Evolutionary conservation across 78 protist species (phyloP).

Genomic region (Speleostelium caveatum): DNA sequence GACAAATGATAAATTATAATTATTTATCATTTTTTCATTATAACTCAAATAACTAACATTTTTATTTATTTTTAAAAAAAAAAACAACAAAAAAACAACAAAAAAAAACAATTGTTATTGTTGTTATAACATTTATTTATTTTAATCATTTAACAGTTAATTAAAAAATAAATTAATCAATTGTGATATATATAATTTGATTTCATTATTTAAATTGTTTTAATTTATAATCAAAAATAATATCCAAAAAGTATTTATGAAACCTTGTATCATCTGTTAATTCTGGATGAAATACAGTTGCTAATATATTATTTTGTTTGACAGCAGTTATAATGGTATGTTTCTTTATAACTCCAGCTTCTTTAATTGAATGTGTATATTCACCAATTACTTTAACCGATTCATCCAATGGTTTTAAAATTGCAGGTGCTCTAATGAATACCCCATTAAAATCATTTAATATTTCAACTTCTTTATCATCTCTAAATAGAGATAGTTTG

Average conservation of each 20-base stretch:
- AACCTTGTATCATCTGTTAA: slow-evolving; percentile 74
- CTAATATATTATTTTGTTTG: slow-evolving; percentile 58
- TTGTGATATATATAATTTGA: too few relatives aligned
- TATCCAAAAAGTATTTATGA: slow-evolving; percentile 80
- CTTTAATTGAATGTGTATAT: slow-evolving; percentile 1
- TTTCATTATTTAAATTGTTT: background rate
- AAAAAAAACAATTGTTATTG: too few relatives aligned
- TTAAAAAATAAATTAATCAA: too few relatives aligned
- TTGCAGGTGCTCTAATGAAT: slow-evolving; percentile 78
- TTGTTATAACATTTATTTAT: too few relatives aligned
- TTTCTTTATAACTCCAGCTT: slow-evolving; percentile 2
- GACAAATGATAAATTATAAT: too few relatives aligned
- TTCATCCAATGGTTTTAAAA: background rate
- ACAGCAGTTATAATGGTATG: slow-evolving; percentile 39
- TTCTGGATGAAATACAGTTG: slow-evolving; percentile 89
- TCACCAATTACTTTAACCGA: slow-evolving; percentile 15
- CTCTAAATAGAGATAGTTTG: background rate
- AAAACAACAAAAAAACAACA: too few relatives aligned
- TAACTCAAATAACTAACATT: too few relatives aligned
- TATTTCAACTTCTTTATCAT: background rate
- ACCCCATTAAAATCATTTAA: slow-evolving; percentile 32
- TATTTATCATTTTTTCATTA: too few relatives aligned
- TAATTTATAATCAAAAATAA: slow-evolving; percentile 22
- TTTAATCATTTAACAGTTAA: too few relatives aligned
- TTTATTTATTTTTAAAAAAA: too few relatives aligned